Evolutionary conservation across 208 protist species (phyloP).

Genomic region (Trypanosoma rangeli): DNA sequence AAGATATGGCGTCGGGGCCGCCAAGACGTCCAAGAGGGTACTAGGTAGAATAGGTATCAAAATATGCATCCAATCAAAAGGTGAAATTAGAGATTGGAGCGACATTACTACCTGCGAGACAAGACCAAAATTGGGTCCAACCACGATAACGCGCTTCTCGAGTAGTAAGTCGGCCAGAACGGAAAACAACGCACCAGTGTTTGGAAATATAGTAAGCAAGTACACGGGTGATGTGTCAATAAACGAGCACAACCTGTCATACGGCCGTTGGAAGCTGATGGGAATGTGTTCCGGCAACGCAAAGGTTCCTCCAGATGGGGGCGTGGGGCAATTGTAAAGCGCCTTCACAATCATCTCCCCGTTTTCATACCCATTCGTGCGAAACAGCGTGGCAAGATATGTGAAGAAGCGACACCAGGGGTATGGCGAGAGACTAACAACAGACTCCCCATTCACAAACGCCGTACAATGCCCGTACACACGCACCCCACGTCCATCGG

Average conservation of each 20-base stretch:
- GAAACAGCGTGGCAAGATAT: conserved; percentile 53
- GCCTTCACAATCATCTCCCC: conserved; percentile 48
- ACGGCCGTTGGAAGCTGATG: conserved; percentile 58
- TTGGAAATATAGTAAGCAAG: conserved; percentile 61
- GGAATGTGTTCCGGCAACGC: conserved; percentile 39
- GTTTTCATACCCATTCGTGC: conserved; percentile 41
- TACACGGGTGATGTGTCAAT: conserved; percentile 75
- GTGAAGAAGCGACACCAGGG: conserved; percentile 88
- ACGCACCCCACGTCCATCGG: conserved; percentile 64
- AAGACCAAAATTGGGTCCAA: conserved; percentile 75
- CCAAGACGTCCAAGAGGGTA: conserved; percentile 65
- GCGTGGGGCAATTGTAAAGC: conserved; percentile 47
- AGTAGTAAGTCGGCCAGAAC: conserved; percentile 65
- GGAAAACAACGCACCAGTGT: conserved; percentile 65
- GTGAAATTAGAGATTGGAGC: conserved; percentile 68
- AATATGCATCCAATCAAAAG: conserved; percentile 89
- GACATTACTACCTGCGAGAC: conserved; percentile 84
- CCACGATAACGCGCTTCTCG: conserved; percentile 80
- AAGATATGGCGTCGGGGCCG: conserved; percentile 73
- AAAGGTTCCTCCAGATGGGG: conserved; percentile 66
- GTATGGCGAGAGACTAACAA: conserved; percentile 62
- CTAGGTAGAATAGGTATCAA: conserved; percentile 76
- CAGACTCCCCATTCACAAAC: conserved; percentile 70
- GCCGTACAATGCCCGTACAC: conserved; percentile 71
- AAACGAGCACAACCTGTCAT: conserved; percentile 79